These are phyloP conservation scores for Achaetomiella virescens DNA, from an alignment of 495 filamentous ascomycete genomes.

Conservation along the genomic window DNA sequence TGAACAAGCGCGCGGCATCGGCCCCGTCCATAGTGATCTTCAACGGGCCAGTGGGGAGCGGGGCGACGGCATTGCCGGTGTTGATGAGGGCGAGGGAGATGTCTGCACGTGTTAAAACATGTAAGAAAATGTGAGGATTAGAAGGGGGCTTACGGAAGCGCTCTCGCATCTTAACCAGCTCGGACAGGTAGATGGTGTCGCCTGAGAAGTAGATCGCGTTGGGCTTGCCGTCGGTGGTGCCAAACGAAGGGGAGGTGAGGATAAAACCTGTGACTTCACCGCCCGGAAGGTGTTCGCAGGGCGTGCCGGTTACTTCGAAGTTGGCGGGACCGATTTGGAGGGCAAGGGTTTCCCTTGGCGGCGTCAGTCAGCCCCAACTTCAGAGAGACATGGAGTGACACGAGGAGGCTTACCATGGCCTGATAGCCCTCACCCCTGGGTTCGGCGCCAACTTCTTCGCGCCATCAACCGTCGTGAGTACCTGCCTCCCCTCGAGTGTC, in stretches of 20 bases:
- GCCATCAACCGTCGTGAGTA: slow-evolving; percentile 48
- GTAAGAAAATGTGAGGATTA: too few species aligned
- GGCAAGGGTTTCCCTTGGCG: slow-evolving; percentile 17
- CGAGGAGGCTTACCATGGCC: slow-evolving; percentile 17
- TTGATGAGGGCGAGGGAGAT: slow-evolving; percentile 36
- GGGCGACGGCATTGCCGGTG: slow-evolving; percentile 29
- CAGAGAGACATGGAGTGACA: neutral
- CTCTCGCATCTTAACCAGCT: slow-evolving; percentile 31
- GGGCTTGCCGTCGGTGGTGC: slow-evolving; percentile 33
- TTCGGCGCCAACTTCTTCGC: slow-evolving; percentile 38
- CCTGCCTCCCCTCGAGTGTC: slow-evolving; percentile 43
- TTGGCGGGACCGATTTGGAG: slow-evolving; percentile 29
- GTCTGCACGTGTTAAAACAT: too few species aligned
- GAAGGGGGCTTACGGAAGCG: slow-evolving; percentile 18
- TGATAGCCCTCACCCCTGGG: slow-evolving; percentile 38
- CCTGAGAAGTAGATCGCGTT: slow-evolving; percentile 53
- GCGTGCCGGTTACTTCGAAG: slow-evolving; percentile 46
- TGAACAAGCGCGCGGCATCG: slow-evolving; percentile 36
- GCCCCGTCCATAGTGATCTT: slow-evolving; percentile 49
- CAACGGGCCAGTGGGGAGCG: slow-evolving; percentile 27
- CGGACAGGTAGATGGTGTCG: slow-evolving; percentile 48
- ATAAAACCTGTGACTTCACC: slow-evolving; percentile 48
- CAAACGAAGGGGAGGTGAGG: slow-evolving; percentile 36
- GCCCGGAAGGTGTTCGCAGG: slow-evolving; percentile 41
- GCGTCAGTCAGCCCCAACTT: too few species aligned